Conservation (phyloP, 2,329 filamentous ascomycete genomes). For the Metarhizium anisopliae region DNA sequence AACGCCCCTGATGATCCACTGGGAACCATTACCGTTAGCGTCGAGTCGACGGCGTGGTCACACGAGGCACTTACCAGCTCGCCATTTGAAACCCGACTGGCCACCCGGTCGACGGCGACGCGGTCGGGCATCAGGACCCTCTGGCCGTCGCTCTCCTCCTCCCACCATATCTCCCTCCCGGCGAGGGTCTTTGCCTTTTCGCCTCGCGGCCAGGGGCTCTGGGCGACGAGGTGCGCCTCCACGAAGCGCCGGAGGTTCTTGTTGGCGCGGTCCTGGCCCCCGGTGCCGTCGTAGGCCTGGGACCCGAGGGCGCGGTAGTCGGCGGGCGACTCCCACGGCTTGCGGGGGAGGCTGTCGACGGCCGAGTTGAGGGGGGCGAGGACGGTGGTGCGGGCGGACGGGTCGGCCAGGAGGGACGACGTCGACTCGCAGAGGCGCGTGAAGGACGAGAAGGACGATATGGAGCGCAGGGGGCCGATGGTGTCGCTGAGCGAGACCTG, state of each 20-base stretch:
- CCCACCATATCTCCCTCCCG: conserved; percentile 72
- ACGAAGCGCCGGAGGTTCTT: conserved; percentile 74
- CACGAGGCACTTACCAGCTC: conserved; percentile 50
- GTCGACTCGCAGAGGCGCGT: conserved; percentile 67
- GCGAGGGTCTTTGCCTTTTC: conserved; percentile 56
- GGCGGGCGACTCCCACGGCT: conserved; percentile 73
- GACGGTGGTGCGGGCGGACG: conserved; percentile 65
- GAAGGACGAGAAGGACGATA: conserved; percentile 79
- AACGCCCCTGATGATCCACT: conserved; percentile 58
- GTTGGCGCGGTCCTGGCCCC: conserved; percentile 67
- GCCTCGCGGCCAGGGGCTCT: conserved; percentile 65
- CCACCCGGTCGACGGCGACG: conserved; percentile 67
- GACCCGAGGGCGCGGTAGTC: conserved; percentile 63
- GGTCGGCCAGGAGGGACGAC: conserved; percentile 58
- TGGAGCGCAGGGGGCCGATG: conserved; percentile 65
- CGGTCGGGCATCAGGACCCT: conserved; percentile 69
- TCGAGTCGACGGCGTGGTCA: not conserved
- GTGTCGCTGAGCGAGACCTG: conserved; percentile 73
- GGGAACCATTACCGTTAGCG: not conserved
- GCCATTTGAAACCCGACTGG: conserved; percentile 73
- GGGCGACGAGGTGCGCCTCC: conserved; percentile 70
- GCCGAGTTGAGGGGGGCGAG: conserved; percentile 81
- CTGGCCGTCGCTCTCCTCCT: conserved; percentile 62
- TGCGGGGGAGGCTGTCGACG: conserved; percentile 67
- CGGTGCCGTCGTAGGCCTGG: conserved; percentile 65